phyloP scores from a whole-genome alignment of 2,329 filamentous ascomycete species.

The Penicillium sp. region DNA sequence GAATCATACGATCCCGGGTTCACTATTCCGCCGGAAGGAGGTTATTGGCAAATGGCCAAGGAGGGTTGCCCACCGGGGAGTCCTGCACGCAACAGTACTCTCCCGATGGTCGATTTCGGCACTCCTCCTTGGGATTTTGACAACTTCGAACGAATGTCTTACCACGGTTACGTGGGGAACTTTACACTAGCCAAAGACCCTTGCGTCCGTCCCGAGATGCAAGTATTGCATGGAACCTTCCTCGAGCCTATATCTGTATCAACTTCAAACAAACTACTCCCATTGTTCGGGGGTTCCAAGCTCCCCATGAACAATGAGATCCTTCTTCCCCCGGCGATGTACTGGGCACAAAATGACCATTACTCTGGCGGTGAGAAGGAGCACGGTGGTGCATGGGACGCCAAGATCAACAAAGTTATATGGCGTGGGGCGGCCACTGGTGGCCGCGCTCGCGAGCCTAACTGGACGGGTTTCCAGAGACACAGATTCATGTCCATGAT shows the following conservation, averaged over 20 bases:
- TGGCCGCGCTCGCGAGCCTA: conserved; percentile 51
- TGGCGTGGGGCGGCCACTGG: conserved; percentile 54
- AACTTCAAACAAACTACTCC: conserved; percentile 48
- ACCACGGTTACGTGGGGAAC: conserved; percentile 51
- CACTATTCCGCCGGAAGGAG: conserved; percentile 14
- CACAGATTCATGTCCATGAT: conserved; percentile 75
- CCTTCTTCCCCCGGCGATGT: conserved; percentile 53
- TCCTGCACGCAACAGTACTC: conserved; percentile 19
- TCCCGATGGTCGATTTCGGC: conserved; percentile 39
- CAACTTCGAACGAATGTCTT: conserved; percentile 38
- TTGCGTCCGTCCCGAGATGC: conserved; percentile 49
- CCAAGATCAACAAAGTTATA: conserved; percentile 44
- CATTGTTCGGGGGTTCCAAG: conserved; percentile 55
- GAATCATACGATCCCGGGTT: conserved; percentile 17
- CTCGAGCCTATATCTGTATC: conserved; percentile 51
- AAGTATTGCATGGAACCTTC: conserved; percentile 51
- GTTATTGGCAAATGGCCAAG: conserved; percentile 47
- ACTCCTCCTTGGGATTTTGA: conserved; percentile 20
- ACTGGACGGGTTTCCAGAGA: conserved; percentile 73
- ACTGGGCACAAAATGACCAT: conserved; percentile 48
- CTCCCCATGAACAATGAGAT: conserved; percentile 56
- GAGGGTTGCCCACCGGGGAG: conserved; percentile 38
- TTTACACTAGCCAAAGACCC: conserved; percentile 49
- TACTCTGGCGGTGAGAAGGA: conserved; percentile 44
- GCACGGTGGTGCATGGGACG: conserved; percentile 44